phyloP scores from a whole-genome alignment of 768 basidiomycete genomes.

The Mycena epipterygia region DNA sequence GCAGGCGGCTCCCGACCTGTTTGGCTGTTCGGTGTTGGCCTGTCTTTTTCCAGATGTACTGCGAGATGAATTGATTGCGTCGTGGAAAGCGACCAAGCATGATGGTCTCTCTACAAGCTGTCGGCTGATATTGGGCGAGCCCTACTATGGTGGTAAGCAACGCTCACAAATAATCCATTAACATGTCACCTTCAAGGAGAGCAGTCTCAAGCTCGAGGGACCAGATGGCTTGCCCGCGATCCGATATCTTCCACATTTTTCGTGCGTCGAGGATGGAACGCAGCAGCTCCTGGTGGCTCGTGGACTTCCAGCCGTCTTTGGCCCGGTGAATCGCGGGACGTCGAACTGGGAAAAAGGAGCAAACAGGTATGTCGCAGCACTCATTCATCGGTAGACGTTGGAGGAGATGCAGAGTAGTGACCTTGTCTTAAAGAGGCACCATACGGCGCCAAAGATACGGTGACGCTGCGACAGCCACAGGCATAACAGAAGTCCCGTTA shows the following conservation, averaged over 20 bases:
- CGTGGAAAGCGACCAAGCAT: not conserved
- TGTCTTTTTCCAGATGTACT: slow-evolving; percentile 12
- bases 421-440: too few species aligned
- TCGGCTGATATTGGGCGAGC: not conserved
- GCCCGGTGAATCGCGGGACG: too few species aligned
- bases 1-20: slow-evolving; percentile 4
- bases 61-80: slow-evolving; percentile 14
- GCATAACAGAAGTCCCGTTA: too few species aligned
- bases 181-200: not conserved
- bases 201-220: not conserved
- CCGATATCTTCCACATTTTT: not conserved
- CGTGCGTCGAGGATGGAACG: not conserved
- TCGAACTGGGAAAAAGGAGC: too few species aligned
- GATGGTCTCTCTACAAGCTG: not conserved
- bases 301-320: too few species aligned
- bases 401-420: too few species aligned
- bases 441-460: too few species aligned
- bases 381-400: too few species aligned
- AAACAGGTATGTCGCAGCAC: too few species aligned
- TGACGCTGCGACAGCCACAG: too few species aligned
- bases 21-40: not conserved
- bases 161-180: not conserved
- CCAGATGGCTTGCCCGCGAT: not conserved
- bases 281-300: too few species aligned
- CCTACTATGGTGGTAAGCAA: not conserved